Evolutionary conservation across 1,139 yeast genomes (phyloP).

Genomic region (Saccharomyces hybrid): DNA sequence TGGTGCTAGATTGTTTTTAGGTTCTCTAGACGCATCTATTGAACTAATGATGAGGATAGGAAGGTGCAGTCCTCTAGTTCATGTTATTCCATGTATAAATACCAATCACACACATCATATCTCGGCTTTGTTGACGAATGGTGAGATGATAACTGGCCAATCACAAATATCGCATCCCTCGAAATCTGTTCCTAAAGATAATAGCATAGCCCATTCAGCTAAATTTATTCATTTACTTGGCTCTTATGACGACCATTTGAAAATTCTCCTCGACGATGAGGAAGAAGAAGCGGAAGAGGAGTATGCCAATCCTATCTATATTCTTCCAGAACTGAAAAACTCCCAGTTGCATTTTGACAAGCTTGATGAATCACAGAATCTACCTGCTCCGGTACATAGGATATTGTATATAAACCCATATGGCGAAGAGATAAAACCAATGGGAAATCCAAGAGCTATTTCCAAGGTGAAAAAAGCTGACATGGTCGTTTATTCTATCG

Average conservation of each 20-base stretch:
- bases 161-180: slow-evolving; percentile 87
- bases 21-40: slow-evolving; percentile 77
- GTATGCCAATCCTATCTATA: slow-evolving; percentile 51
- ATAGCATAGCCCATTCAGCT: background rate
- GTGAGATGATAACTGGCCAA: slow-evolving; percentile 81
- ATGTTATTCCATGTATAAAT: slow-evolving; percentile 74
- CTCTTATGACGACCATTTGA: background rate
- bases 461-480: slow-evolving; percentile 46
- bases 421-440: slow-evolving; percentile 81
- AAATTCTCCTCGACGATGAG: background rate
- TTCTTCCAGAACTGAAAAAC: slow-evolving; percentile 68
- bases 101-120: slow-evolving; percentile 84
- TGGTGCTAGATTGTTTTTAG: slow-evolving; percentile 74
- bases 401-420: slow-evolving; percentile 80
- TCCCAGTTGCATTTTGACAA: slow-evolving; percentile 72
- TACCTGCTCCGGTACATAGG: slow-evolving; percentile 67
- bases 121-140: slow-evolving; percentile 66
- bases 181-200: slow-evolving; percentile 10
- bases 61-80: slow-evolving; percentile 46
- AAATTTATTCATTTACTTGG: slow-evolving; percentile 1
- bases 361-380: slow-evolving; percentile 45
- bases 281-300: slow-evolving; percentile 37
- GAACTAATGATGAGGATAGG: slow-evolving; percentile 67
- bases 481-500: slow-evolving; percentile 68
- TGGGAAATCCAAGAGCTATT: slow-evolving; percentile 59